A percentile compares a stretch with the other conserved stretches of the same genome.
These are phyloP conservation scores for Actinidia arguta DNA, from an alignment of 179 eudicot genomes.

Conservation along the genomic window DNA sequence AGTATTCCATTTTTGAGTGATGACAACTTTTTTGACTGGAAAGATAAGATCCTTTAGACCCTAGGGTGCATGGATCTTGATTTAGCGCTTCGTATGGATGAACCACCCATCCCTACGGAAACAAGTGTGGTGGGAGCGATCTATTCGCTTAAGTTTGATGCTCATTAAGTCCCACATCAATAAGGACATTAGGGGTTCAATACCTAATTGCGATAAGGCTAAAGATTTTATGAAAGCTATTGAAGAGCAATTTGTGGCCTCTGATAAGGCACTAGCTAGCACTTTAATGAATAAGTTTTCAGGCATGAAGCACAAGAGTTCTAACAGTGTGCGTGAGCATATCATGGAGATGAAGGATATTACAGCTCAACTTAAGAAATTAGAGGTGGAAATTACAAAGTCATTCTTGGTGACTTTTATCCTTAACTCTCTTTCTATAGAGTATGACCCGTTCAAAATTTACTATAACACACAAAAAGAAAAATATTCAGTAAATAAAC, in stretches of 20 bases:
- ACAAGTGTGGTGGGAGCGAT: background rate
- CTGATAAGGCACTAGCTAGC: background rate
- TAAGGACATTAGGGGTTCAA: background rate
- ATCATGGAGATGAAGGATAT: background rate
- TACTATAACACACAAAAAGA: too few relatives aligned
- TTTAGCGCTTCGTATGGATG: background rate
- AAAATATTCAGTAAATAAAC: too few relatives aligned
- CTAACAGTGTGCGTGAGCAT: background rate
- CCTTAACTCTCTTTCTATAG: too few relatives aligned
- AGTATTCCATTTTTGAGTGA: background rate
- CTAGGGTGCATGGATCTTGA: background rate
- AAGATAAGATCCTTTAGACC: background rate
- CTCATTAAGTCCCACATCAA: background rate
- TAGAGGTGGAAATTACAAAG: too few relatives aligned
- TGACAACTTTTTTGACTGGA: background rate
- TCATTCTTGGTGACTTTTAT: too few relatives aligned
- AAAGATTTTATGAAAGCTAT: background rate
- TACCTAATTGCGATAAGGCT: background rate
- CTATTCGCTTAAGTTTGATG: background rate
- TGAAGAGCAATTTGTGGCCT: background rate
- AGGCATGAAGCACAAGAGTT: background rate
- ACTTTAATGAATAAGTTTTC: background rate
- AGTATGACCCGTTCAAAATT: too few relatives aligned
- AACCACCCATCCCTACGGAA: background rate
- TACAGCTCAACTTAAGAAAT: background rate